Evolutionary conservation across 306 rosid species (phyloP), one percentile per base, ranked within the genome.

Genomic region (Casuarina glauca): DNA sequence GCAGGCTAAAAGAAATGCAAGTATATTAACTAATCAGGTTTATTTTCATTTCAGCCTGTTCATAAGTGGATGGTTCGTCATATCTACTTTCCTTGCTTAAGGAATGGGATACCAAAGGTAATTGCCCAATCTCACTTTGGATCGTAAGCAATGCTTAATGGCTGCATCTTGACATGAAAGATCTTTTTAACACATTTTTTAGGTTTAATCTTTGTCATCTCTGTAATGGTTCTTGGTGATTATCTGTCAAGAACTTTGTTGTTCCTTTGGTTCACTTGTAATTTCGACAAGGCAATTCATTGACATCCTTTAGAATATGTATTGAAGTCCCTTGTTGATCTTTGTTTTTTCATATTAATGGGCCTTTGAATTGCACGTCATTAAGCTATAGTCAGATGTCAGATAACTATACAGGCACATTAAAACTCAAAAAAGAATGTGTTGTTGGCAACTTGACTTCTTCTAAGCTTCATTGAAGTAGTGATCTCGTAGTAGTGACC

Each of bases 21-120:
- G 46, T 80, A 43, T 39, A 73, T 42, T 80, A 43, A 76, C 77
- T 86, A 85, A 76, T 9, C 48, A 67, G 58, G 61, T 81, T 77
- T 16, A 51, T 50, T 85, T 46, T 73, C 45, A 12, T 66, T 81
- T 73, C 91, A 96, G 99, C 99, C 99, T 80, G 98, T 96, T 79
- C 97, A 96, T 86, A 96, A 87, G 79, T 96, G 99, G 99, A 93
- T 96, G 98, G 73, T 93, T 78, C 99, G 99, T 44, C 99, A 96
- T 83, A 73, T 96, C 70, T 96, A 91, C 79, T 87, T 93, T 78
- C 99, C 99, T 70, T 96, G 99, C 86, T 68, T 96, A 74, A 83
- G 92, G 20, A 73, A 79, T 44, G 99, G 99, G 50, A 76, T 96
- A 49, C 93, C 97, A 5, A 96, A 88, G 99, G 99, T 96, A 86